Base-by-base conservation (phyloP, 2,329 filamentous ascomycete genomes). In the Fusarium palustre region DNA sequence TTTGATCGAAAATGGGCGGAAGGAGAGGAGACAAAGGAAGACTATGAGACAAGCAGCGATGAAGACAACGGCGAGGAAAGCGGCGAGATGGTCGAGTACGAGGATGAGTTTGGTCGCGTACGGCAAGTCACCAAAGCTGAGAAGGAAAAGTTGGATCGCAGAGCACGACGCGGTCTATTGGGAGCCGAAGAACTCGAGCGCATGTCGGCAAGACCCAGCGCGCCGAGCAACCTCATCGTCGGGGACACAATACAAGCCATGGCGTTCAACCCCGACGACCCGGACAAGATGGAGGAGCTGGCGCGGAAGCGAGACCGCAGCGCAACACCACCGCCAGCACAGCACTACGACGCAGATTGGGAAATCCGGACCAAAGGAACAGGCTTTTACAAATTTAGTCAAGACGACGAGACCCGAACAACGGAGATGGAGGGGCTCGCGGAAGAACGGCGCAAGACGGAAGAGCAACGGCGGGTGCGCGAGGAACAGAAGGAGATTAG, bases 1-100 rank as follows among this genome's bases (percentile, higher is more conserved):
- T 99, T 99, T 79, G 96, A 98, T 80, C 86, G 91, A 64, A 99
- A 98, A 81, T 98, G 96, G 94, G 93, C 91, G 0, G 92, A 97
- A 76, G 82, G 83, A 31, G 67, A 89, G 56, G 91, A 77, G 65
- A 74, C 78, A 25, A 76, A 78, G n/a, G 84, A 88, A 39, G 89
- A 93, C 70, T 88, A 92, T 67, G 90, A 81, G n/a, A 76, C 68
- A 9, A 75, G 75, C 42, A 79, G 76, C 58, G 77, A 77, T 12
- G 76, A 81, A 9, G 79, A 78, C 4, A 79, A 81, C n/a, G 82
- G 82, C 16, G 81, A 78, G 72, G 70, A 74, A 22, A 81, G 82
- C 43, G 83, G 85, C 28, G 91, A 94, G 55, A 79, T 92, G n/a
- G 83, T 98, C 7, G 94, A 97, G 71, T 97, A 93, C 77, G 87